Percentiles rank a stretch among this genome's conserved stretches.
These are phyloP conservation scores for Malus asiatica DNA, from an alignment of 306 rosid species.

Conservation along the genomic window DNA sequence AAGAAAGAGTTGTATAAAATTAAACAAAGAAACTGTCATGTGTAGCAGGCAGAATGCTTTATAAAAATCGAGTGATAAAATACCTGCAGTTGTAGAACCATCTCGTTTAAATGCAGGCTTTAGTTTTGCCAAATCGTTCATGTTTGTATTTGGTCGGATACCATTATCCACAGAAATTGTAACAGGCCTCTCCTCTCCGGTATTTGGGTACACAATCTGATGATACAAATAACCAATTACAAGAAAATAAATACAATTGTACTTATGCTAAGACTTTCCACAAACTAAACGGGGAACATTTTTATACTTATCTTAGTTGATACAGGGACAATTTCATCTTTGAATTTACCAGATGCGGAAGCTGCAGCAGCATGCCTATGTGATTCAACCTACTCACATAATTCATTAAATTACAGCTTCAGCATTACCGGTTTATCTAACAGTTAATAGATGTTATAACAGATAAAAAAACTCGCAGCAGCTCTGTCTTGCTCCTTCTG, in stretches of 20 bases:
- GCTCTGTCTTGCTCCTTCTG: constrained; percentile 86
- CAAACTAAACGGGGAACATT: not conserved
- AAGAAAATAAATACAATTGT: constrained; percentile 2
- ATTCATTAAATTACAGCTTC: not conserved
- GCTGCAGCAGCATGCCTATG: constrained; percentile 90
- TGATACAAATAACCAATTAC: constrained; percentile 16
- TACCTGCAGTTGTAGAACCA: constrained; percentile 90
- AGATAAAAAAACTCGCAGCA: constrained; percentile 55
- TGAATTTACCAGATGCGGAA: constrained; percentile 70
- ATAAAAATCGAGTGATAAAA: not conserved
- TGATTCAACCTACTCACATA: constrained; percentile 60
- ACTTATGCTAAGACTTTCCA: not conserved
- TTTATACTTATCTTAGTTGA: constrained; percentile 57
- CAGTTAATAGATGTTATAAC: constrained; percentile 8
- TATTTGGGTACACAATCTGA: constrained; percentile 78
- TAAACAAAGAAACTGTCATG: not conserved
- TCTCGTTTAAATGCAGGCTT: constrained; percentile 74
- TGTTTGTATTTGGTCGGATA: constrained; percentile 54
- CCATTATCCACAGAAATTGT: constrained; percentile 75
- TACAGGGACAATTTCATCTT: constrained; percentile 82
- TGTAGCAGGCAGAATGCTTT: constrained; percentile 10
- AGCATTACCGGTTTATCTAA: not conserved
- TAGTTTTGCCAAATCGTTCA: constrained; percentile 61
- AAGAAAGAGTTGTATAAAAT: not conserved
- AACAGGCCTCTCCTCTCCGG: constrained; percentile 64